Evolutionary conservation across 176 grass and related monocot genomes (phyloP).

Genomic region (Chrysopogon serrulatus): DNA sequence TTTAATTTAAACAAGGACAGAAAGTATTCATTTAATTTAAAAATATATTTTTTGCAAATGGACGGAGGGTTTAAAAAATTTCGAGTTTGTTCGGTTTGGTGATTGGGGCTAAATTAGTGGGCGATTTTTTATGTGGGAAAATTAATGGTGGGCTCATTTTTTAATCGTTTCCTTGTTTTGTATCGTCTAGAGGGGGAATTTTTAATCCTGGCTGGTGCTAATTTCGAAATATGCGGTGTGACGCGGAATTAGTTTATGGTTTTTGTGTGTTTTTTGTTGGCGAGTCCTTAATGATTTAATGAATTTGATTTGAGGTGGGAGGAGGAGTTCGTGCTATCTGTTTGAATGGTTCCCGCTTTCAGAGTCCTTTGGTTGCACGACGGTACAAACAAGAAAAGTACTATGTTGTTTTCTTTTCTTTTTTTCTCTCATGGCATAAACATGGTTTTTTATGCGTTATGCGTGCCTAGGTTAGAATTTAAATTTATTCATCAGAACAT

Average conservation of each 20-base stretch:
- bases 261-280: constrained; percentile 1
- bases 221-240: constrained; percentile 73
- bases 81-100: constrained; percentile 34
- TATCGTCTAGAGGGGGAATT: constrained; percentile 18
- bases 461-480: neutral
- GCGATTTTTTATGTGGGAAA: constrained; percentile 10
- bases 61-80: constrained; percentile 1
- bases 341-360: constrained; percentile 17
- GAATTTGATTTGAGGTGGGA: neutral
- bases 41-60: constrained; percentile 37
- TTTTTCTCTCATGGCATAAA: neutral
- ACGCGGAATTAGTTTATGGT: constrained; percentile 49
- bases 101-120: constrained; percentile 36
- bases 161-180: constrained; percentile 35
- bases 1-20: constrained; percentile 10
- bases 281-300: neutral
- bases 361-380: neutral
- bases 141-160: constrained; percentile 44
- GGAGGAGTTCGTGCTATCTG: neutral
- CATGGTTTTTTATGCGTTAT: neutral
- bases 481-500: neutral
- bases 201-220: constrained; percentile 49
- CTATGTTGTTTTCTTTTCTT: neutral
- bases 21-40: constrained; percentile 4
- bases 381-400: neutral